Evolutionary conservation across 1,284 basidiomycete genomes (phyloP).

Genomic region (Irpex sp.): DNA sequence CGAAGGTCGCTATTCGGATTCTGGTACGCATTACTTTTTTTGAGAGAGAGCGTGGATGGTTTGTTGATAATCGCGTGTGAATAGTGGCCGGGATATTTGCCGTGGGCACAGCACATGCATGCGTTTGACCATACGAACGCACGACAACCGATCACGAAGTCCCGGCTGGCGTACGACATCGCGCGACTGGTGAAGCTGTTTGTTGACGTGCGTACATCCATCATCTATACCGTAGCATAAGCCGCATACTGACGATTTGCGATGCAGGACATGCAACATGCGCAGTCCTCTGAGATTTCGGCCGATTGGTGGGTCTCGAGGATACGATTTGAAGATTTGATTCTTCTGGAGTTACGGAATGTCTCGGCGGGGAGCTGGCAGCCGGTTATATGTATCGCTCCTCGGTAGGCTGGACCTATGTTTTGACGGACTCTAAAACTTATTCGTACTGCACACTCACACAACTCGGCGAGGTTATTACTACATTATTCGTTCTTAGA

Average conservation of each 20-base stretch:
- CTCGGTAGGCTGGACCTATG: not conserved
- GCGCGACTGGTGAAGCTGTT: not conserved
- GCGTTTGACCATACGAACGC: not conserved
- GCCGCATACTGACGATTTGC: too few relatives aligned
- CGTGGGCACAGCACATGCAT: not conserved
- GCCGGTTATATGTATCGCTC: slow-evolving; percentile 1
- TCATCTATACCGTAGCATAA: not conserved
- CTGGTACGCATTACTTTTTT: not conserved
- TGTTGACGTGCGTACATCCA: not conserved
- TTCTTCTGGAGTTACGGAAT: slow-evolving; percentile 5
- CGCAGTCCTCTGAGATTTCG: not conserved
- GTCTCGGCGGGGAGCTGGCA: slow-evolving; percentile 8
- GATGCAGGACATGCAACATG: not conserved
- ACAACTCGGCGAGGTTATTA: too few relatives aligned
- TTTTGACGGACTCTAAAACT: not conserved
- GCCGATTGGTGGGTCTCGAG: slow-evolving; percentile 6
- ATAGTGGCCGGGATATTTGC: not conserved
- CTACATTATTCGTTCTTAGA: too few relatives aligned
- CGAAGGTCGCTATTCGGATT: not conserved
- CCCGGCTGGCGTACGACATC: not conserved
- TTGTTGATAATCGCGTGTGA: not conserved
- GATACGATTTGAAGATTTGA: not conserved
- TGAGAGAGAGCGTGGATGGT: not conserved
- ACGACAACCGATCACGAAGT: not conserved
- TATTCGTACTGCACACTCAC: not conserved